Base-by-base conservation (phyloP, 1,284 basidiomycete species). In the Ustilago curta region DNA sequence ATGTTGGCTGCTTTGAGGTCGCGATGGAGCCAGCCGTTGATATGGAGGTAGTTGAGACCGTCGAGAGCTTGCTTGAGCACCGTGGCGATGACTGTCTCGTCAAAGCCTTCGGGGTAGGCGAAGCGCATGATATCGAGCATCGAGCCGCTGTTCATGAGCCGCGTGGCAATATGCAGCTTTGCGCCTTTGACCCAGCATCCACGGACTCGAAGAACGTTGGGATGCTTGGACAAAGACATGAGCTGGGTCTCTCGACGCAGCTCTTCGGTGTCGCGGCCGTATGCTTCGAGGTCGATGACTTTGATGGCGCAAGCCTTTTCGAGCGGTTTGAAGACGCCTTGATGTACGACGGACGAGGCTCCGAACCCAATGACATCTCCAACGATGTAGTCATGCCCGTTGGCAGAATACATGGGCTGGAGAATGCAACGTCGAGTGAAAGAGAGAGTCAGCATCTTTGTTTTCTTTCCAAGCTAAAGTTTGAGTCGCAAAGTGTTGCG, bases 211-310 rank as follows among this genome's bases (percentile, higher is more conserved):
- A 95, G 88, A 7, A 95, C 92, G 77, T 95, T 94, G 27, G 93
- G 93, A 75, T 95, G 93, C 82, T 95, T 95, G n/a, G 91, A 92
- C 2, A 95, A 88, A 3, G 92, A 93, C 94, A 95, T 95, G 49
- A 95, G 88, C 59, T 92, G 92, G 0, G 94, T 95, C 85, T 95
- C 94, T 57, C 92, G 88, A 73, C 91, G 90, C 11, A 94, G 88
- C 42, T 77, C 70, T 71, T 77, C 67, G 67, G 69, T 47, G 69
- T 82, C 71, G 66, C 85, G 57, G 59, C 81, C 70, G 75, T 80
- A 71, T 92, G 88, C 45, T 88, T 95, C 93, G 58, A 95, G 90
- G 82, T 95, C 93, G 59, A 95, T 89, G 57, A 95, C 91, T 85
- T 94, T 94, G 83, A 94, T 89, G 0, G 93, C 93, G 77, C 92